Percentiles rank a stretch among this genome's conserved stretches.
Conservation (phyloP, 225 moss, liverwort and hornwort species). For the Polytrichum formosum region DNA sequence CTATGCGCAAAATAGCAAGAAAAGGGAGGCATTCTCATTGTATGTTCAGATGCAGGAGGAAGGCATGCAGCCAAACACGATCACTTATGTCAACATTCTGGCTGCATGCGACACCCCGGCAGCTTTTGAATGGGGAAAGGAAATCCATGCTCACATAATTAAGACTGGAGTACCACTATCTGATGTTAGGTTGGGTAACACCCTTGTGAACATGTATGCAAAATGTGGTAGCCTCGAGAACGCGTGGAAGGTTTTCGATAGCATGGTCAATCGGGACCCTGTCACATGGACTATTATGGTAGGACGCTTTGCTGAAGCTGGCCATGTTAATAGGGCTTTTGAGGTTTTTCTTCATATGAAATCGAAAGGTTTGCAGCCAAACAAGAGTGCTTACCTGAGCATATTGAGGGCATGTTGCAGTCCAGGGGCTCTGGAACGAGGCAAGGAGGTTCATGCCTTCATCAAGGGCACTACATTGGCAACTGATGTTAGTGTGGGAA, state of each 20-base stretch:
- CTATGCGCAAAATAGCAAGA: slow-evolving; percentile 21
- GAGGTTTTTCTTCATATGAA: slow-evolving; percentile 26
- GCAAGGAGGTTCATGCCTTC: slow-evolving; percentile 24
- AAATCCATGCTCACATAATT: slow-evolving; percentile 18
- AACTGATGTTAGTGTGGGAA: slow-evolving; percentile 25
- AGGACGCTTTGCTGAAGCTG: slow-evolving; percentile 26
- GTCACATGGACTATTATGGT: slow-evolving; percentile 26
- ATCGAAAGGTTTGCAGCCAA: slow-evolving; percentile 15
- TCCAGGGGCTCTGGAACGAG: slow-evolving; percentile 9
- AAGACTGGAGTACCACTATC: slow-evolving; percentile 22
- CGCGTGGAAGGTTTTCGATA: slow-evolving; percentile 23
- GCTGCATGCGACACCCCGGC: slow-evolving; percentile 24
- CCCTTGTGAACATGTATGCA: slow-evolving; percentile 34
- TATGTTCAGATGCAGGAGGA: slow-evolving; percentile 34
- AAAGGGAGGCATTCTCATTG: slow-evolving; percentile 18
- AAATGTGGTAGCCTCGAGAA: slow-evolving; percentile 27
- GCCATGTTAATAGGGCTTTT: slow-evolving; percentile 24
- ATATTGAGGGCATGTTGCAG: slow-evolving; percentile 29
- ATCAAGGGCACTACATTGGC: slow-evolving; percentile 15
- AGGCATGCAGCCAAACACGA: slow-evolving; percentile 26
- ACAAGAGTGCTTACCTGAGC: slow-evolving; percentile 22
- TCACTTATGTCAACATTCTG: slow-evolving; percentile 24
- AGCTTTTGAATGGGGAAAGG: slow-evolving; percentile 19
- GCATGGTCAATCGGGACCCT: slow-evolving; percentile 13
- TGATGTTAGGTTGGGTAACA: slow-evolving; percentile 31